Evolutionary conservation across 1,284 basidiomycete species (phyloP).

Genomic region (Trichosporon faecale): DNA sequence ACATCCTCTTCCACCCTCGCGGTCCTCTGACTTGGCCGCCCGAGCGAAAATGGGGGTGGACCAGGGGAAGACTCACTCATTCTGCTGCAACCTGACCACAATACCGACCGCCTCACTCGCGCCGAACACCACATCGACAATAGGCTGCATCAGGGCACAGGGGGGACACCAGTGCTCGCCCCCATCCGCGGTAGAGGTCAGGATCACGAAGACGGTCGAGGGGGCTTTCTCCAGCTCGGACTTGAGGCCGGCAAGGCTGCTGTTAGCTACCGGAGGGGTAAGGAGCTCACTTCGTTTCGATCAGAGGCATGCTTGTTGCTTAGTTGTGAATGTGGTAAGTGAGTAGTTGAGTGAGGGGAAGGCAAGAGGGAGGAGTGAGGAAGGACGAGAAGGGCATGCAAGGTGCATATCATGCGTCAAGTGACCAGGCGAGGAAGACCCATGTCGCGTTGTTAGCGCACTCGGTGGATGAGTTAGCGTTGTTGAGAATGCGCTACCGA

Average conservation of each 20-base stretch:
- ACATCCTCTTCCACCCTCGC: too few relatives aligned
- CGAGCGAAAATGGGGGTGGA: too few relatives aligned
- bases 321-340: background rate
- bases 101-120: background rate
- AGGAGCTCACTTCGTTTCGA: background rate
- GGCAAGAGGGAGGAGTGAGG: too few relatives aligned
- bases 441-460: too few relatives aligned
- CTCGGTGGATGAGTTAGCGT: too few relatives aligned
- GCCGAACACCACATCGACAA: background rate
- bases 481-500: too few relatives aligned
- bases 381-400: too few relatives aligned
- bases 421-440: too few relatives aligned
- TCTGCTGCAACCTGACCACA: background rate
- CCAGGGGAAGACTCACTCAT: background rate
- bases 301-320: background rate
- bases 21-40: too few relatives aligned
- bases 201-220: background rate
- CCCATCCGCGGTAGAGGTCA: background rate
- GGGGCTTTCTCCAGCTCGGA: background rate
- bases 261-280: background rate
- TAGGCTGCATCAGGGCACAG: background rate
- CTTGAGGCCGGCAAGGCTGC: background rate
- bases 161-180: background rate
- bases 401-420: too few relatives aligned
- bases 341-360: background rate